phyloP scores from a whole-genome alignment of 495 filamentous ascomycete genomes.

The Astrothelium macrocarpum region DNA sequence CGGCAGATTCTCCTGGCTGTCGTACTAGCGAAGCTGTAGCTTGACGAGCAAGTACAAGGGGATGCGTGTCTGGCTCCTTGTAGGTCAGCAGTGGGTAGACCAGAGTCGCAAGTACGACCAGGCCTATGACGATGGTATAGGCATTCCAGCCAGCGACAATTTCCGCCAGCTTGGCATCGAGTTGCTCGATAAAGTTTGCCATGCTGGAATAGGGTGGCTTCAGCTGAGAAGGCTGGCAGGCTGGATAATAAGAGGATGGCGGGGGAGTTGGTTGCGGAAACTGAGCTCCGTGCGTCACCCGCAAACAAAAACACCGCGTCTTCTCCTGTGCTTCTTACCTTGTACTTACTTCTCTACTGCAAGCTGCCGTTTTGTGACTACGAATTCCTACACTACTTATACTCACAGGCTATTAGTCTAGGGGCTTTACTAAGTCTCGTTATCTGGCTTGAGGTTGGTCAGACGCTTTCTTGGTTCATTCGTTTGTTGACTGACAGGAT shows the following conservation, averaged over 20 bases:
- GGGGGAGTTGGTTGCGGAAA: constrained; percentile 2
- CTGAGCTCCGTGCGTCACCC: background rate
- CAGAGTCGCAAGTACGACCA: constrained; percentile 50
- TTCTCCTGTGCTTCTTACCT: background rate
- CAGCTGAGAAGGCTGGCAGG: constrained; percentile 9
- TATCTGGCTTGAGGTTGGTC: background rate
- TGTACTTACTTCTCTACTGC: background rate
- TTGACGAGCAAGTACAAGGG: constrained; percentile 80
- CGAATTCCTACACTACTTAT: background rate
- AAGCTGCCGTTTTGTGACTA: background rate
- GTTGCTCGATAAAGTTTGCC: constrained; percentile 31
- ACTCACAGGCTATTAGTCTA: background rate
- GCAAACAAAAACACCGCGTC: constrained; percentile 5
- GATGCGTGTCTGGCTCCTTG: constrained; percentile 79
- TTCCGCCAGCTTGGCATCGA: constrained; percentile 59
- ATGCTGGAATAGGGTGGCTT: constrained; percentile 10
- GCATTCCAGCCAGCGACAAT: constrained; percentile 71
- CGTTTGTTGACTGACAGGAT: background rate
- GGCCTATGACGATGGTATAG: constrained; percentile 56
- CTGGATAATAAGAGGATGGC: background rate
- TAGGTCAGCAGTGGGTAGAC: constrained; percentile 52
- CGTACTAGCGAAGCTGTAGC: constrained; percentile 66
- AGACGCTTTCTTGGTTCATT: background rate
- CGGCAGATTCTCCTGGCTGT: constrained; percentile 71
- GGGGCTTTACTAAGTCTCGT: background rate